Evolutionary conservation across 352 stramenopile genomes (phyloP).

Genomic region (Phytopythium delawarense): DNA sequence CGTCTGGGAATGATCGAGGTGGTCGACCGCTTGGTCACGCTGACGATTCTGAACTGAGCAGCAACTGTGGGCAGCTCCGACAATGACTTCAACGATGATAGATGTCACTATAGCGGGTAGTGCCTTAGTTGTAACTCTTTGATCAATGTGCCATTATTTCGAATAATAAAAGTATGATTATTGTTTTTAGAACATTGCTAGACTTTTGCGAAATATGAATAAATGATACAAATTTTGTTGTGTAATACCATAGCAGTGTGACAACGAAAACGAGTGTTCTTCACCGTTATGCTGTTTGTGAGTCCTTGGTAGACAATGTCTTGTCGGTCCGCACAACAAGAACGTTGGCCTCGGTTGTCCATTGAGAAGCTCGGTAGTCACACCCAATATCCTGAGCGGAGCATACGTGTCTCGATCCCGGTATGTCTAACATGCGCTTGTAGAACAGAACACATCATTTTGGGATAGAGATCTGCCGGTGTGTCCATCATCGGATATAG

Average conservation of each 20-base stretch:
- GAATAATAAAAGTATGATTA: no score
- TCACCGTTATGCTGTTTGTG: background rate
- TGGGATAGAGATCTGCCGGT: background rate
- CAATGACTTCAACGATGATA: background rate
- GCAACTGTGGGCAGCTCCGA: slow-evolving; percentile 1
- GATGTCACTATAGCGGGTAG: background rate
- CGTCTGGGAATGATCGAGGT: background rate
- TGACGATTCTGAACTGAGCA: slow-evolving; percentile 1
- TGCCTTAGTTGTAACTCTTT: no score
- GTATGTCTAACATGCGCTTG: background rate
- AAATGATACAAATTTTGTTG: no score
- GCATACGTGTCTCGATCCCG: slow-evolving; percentile 2
- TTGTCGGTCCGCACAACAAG: background rate
- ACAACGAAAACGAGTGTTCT: background rate
- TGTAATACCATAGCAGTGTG: no score
- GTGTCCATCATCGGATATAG: background rate
- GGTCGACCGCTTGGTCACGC: background rate
- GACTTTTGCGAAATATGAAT: no score
- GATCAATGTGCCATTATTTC: background rate
- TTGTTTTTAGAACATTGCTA: no score
- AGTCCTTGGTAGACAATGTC: no score
- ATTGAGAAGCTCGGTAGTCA: background rate
- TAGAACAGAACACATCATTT: background rate
- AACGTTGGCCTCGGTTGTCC: background rate
- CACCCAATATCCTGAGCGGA: background rate